Conservation (phyloP, 2,329 filamentous ascomycete species). For the Tolypocladium tundrense region DNA sequence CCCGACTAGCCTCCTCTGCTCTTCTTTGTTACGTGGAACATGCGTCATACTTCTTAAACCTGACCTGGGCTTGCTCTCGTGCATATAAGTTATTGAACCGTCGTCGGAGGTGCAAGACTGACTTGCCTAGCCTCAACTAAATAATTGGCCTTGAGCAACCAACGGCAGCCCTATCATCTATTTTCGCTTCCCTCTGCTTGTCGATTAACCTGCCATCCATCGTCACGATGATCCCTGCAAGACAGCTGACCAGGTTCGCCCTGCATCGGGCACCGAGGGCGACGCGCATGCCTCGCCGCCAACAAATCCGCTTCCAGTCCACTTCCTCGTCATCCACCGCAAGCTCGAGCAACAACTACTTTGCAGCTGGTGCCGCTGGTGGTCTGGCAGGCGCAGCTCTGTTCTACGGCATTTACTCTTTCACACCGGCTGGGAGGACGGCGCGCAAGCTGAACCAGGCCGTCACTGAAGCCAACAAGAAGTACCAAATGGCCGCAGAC, state of each 20-base stretch:
- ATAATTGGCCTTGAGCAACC: neutral
- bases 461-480: constrained; percentile 44
- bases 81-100: neutral
- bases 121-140: neutral
- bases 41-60: neutral
- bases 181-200: neutral
- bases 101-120: too few species aligned
- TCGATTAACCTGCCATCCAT: constrained; percentile 24
- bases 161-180: neutral
- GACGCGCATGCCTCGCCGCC: constrained; percentile 13
- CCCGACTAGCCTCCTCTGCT: neutral
- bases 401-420: constrained; percentile 32
- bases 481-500: constrained; percentile 49
- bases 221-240: constrained; percentile 18
- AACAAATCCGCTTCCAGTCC: constrained; percentile 31
- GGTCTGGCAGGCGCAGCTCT: constrained; percentile 31
- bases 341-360: constrained; percentile 17
- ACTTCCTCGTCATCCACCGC: constrained; percentile 18
- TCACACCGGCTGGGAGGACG: constrained; percentile 32
- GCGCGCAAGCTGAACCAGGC: constrained; percentile 34
- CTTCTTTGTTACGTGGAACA: neutral
- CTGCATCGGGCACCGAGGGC: constrained; percentile 16
- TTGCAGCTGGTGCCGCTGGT: constrained; percentile 31
- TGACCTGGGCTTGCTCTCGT: too few species aligned
- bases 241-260: constrained; percentile 11